Percentiles rank a stretch among this genome's conserved stretches.
Conservation (phyloP, 352 stramenopile genomes). For the Phytophthora crassamura region DNA sequence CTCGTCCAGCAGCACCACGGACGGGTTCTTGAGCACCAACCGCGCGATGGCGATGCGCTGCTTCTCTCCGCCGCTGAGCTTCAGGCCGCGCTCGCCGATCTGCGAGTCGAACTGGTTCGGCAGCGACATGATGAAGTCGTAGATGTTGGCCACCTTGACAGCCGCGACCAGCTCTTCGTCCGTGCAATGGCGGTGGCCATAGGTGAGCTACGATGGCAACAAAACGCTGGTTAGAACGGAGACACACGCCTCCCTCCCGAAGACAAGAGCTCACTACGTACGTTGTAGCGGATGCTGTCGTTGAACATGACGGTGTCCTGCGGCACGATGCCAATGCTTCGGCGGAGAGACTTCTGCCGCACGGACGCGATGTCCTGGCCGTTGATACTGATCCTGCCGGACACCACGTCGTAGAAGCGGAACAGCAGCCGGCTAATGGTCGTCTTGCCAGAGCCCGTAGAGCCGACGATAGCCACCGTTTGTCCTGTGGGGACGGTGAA, state of each 20-base stretch:
- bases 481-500: conserved; percentile 78
- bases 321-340: conserved; percentile 94
- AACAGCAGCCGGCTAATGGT: conserved; percentile 96
- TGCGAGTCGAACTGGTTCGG: conserved; percentile 92
- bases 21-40: conserved; percentile 80
- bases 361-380: conserved; percentile 89
- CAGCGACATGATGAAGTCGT: conserved; percentile 94
- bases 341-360: conserved; percentile 90
- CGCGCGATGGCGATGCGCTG: conserved; percentile 85
- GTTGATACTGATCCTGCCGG: conserved; percentile 87
- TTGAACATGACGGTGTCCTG: conserved; percentile 98
- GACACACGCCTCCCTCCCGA: not conserved
- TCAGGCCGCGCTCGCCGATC: conserved; percentile 80
- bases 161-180: conserved; percentile 93
- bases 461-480: conserved; percentile 94
- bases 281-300: conserved; percentile 96
- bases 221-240: conserved; percentile 9
- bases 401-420: conserved; percentile 95
- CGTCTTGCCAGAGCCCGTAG: conserved; percentile 93
- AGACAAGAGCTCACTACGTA: conserved; percentile 48
- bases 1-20: conserved; percentile 81
- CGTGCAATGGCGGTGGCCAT: conserved; percentile 86
- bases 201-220: conserved; percentile 76
- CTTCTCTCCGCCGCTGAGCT: conserved; percentile 85
- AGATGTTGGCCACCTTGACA: conserved; percentile 92